Evolutionary conservation across 345 rosid species (phyloP), one percentile per base, ranked within the genome.

Genomic region (Camelina laxa): DNA sequence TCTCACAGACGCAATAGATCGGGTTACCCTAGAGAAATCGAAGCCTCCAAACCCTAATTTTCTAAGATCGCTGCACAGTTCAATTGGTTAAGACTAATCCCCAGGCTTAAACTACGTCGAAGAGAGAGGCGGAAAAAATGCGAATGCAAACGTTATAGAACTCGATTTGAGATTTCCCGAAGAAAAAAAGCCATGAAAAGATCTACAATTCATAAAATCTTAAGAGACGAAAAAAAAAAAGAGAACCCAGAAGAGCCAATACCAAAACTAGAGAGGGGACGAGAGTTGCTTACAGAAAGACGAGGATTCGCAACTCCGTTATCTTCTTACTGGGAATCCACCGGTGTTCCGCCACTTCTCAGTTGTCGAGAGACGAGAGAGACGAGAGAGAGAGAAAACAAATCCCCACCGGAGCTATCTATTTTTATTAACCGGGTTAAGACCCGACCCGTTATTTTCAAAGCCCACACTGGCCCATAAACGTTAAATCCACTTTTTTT

Each of bases 41-140:
- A 58, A 49, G 8, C 12, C 63, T 68, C 63, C 49, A 60, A 75
- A 75, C 73, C 79, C 79, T 75, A 75, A 60, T 13, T 67, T 68
- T 10, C 36, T 9, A 17, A 27, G 22, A 41, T 67, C 41, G 47
- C 33, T 16, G 13, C 55, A 67, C n/a, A 75, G 35, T 27, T 39
- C 53, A 54, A 42, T 22, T 17, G 65, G 54, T 31, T 11, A 36
- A 6, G 42, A 16, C 4, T 2, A 56, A 36, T 19, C 12, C 5
- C 7, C 17, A 48, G 42, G 53, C 2, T 72, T 12, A 24, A 24
- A 45, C 24, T 48, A 36, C 42, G 13, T 5, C 24, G 10, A 16
- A 15, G 10, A 44, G 12, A n/a, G n/a, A n/a, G n/a, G n/a, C n/a
- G n/a, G n/a, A n/a, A n/a, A n/a, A n/a, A n/a, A 65, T 45, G 70